phyloP scores from a whole-genome alignment of 2,329 filamentous ascomycete genomes.

The Amauroascus verrucosus region DNA sequence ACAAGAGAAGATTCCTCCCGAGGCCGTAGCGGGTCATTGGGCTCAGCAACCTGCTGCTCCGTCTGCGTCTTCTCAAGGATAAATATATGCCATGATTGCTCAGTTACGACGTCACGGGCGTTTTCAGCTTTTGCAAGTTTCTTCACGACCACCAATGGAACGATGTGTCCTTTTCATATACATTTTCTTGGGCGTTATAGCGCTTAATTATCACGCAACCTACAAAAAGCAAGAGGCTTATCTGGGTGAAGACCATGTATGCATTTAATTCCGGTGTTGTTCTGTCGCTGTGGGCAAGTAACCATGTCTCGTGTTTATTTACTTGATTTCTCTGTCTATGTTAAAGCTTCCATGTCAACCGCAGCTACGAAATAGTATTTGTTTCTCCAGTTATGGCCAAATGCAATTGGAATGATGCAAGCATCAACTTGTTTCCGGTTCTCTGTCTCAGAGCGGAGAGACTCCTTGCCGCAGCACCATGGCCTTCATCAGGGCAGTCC shows the following conservation, averaged over 20 bases:
- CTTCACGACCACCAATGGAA: constrained; percentile 8
- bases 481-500: not conserved
- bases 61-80: constrained; percentile 2
- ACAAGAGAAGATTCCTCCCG: constrained; percentile 75
- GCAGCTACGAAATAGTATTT: constrained; percentile 1
- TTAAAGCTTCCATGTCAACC: constrained; percentile 1
- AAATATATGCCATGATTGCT: not conserved
- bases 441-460: not conserved
- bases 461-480: not conserved
- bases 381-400: constrained; percentile 2
- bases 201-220: not conserved
- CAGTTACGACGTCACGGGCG: constrained; percentile 3
- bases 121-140: constrained; percentile 8
- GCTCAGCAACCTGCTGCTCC: constrained; percentile 24
- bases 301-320: constrained; percentile 4
- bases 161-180: constrained; percentile 2
- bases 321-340: constrained; percentile 8
- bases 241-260: constrained; percentile 5
- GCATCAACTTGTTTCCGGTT: not conserved
- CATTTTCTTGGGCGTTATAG: constrained; percentile 10
- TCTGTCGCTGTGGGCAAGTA: constrained; percentile 10
- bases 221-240: constrained; percentile 6
- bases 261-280: constrained; percentile 12
- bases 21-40: constrained; percentile 41
- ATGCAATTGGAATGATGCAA: constrained; percentile 1